Conservation (phyloP, 2,329 filamentous ascomycete species). For the Colletotrichum gigasporum region DNA sequence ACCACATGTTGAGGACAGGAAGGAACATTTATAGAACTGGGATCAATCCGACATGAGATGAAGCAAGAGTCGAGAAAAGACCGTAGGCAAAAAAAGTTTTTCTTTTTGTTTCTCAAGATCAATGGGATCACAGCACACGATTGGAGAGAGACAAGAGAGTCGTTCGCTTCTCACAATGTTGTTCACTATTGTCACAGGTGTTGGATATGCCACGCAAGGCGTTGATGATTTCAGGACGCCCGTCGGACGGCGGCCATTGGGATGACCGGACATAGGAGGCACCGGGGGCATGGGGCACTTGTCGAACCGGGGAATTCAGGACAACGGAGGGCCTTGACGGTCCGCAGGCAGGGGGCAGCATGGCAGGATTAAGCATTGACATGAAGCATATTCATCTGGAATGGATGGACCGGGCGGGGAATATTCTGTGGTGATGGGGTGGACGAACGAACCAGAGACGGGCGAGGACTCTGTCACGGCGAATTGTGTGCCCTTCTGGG, state of each 20-base stretch:
- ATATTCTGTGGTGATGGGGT: not conserved
- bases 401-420: slow-evolving; percentile 14
- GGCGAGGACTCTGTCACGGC: not conserved
- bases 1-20: slow-evolving; percentile 28
- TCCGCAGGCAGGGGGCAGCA: not conserved
- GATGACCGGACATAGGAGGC: too few species aligned
- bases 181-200: not conserved
- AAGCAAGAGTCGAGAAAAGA: slow-evolving; percentile 30
- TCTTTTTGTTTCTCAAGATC: slow-evolving; percentile 15
- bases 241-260: too few species aligned
- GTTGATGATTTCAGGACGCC: too few species aligned
- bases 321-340: not conserved
- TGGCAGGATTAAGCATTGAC: slow-evolving; percentile 17
- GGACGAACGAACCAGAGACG: not conserved
- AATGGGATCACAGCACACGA: not conserved
- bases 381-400: slow-evolving; percentile 16
- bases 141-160: not conserved
- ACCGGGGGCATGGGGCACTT: too few species aligned
- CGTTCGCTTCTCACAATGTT: not conserved
- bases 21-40: slow-evolving; percentile 30
- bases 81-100: slow-evolving; percentile 32
- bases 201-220: not conserved
- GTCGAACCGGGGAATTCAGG: not conserved
- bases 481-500: not conserved
- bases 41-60: slow-evolving; percentile 32